Conservation (phyloP, 2,329 filamentous ascomycete genomes). For the Cordyceps militaris region DNA sequence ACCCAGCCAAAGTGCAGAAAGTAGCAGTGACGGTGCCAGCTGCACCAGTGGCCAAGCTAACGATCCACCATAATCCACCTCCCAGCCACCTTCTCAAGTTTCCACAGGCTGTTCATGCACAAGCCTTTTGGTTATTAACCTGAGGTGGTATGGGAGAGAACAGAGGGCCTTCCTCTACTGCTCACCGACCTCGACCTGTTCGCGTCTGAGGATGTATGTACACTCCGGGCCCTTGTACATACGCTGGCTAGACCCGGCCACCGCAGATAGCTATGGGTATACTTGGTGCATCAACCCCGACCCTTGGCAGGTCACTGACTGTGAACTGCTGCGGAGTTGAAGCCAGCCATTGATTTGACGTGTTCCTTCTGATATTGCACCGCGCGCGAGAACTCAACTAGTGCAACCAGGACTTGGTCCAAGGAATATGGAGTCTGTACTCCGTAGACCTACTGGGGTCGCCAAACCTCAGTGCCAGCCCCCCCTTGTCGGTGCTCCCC, state of each 20-base stretch:
- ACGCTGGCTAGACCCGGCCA: constrained; percentile 1
- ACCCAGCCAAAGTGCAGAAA: neutral
- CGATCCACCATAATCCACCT: constrained; percentile 12
- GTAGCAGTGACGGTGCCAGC: neutral
- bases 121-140: constrained; percentile 5
- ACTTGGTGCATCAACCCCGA: constrained; percentile 3
- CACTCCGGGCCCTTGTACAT: neutral
- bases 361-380: constrained; percentile 1
- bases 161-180: neutral
- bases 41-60: constrained; percentile 3
- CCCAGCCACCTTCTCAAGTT: constrained; percentile 10
- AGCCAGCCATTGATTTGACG: constrained; percentile 1
- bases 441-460: constrained; percentile 3
- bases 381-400: neutral
- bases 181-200: constrained; percentile 12
- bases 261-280: constrained; percentile 4
- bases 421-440: neutral
- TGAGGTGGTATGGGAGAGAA: neutral
- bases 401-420: neutral
- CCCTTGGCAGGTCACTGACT: neutral
- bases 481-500: constrained; percentile 5
- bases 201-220: neutral
- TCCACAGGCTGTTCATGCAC: constrained; percentile 11
- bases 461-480: neutral
- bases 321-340: neutral